Evolutionary conservation across 805 yeast species (phyloP).

Genomic region (Pichia membranifaciens): DNA sequence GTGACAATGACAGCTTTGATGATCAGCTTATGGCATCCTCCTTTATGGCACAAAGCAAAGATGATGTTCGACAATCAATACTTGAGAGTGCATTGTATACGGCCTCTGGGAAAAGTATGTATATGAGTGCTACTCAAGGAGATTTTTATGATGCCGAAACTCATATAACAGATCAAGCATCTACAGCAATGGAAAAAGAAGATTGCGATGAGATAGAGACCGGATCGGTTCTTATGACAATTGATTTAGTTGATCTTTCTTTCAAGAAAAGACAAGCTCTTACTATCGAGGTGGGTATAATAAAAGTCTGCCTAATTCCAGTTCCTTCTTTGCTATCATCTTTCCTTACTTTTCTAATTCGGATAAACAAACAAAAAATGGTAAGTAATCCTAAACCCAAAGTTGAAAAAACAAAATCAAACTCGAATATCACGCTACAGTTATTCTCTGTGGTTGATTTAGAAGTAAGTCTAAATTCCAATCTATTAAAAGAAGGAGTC

Average conservation of each 20-base stretch:
- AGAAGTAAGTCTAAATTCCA: conserved; percentile 41
- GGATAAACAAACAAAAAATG: conserved; percentile 21
- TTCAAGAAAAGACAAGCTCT: conserved; percentile 25
- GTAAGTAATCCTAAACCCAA: background rate
- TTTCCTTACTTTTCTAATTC: conserved; percentile 34
- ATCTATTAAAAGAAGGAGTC: conserved; percentile 35
- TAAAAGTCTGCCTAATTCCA: conserved; percentile 42
- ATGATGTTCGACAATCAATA: conserved; percentile 32
- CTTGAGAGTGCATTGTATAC: conserved; percentile 59
- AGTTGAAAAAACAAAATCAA: background rate
- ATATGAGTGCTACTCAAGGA: conserved; percentile 71
- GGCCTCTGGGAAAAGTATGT: conserved; percentile 57
- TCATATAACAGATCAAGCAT: conserved; percentile 4
- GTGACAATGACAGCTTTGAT: conserved; percentile 29
- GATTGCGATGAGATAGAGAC: background rate
- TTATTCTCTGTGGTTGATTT: conserved; percentile 35
- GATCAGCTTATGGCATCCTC: conserved; percentile 34
- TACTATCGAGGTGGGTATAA: conserved; percentile 33
- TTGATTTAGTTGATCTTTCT: conserved; percentile 3
- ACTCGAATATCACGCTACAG: conserved; percentile 29
- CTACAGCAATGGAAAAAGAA: background rate
- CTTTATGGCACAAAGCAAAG: conserved; percentile 26
- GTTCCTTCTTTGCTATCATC: conserved; percentile 35
- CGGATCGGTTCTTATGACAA: conserved; percentile 3
- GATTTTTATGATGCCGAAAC: conserved; percentile 30